Conservation (phyloP, 805 yeast species). For the Maudiozyma pseudohumilis region DNA sequence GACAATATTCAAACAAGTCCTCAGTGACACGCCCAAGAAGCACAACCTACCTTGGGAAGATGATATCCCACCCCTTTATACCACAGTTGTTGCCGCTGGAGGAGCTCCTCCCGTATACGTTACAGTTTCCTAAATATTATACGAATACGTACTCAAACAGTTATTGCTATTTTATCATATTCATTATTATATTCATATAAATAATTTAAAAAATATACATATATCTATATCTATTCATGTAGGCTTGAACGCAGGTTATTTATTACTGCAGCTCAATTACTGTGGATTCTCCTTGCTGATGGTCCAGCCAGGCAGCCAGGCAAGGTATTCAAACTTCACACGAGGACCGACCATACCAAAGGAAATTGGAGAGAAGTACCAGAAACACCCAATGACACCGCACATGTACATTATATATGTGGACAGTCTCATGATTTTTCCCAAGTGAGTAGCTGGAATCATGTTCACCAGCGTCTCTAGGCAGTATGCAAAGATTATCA, state of each 20-base stretch:
- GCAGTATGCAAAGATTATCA: constrained; percentile 44
- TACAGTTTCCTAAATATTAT: too few relatives aligned
- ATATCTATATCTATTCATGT: not conserved
- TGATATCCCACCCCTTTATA: constrained; percentile 4
- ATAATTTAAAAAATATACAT: not conserved
- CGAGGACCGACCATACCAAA: constrained; percentile 54
- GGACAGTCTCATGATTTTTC: constrained; percentile 17
- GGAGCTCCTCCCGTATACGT: constrained; percentile 2
- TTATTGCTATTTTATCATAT: not conserved
- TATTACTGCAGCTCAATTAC: not conserved
- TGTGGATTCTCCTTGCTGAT: constrained; percentile 20
- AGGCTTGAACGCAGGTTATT: too few relatives aligned
- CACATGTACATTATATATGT: constrained; percentile 36
- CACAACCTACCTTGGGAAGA: constrained; percentile 1
- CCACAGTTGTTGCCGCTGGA: not conserved
- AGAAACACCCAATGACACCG: constrained; percentile 43
- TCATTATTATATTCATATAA: not conserved
- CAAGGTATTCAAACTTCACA: constrained; percentile 33
- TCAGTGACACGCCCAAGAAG: not conserved
- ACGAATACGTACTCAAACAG: not conserved
- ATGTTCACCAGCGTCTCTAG: constrained; percentile 37
- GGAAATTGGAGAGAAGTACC: constrained; percentile 51
- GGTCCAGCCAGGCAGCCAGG: constrained; percentile 43
- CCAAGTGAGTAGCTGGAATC: constrained; percentile 23
- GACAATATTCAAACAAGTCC: not conserved